These are phyloP conservation scores for Paracorniculantispora psalliotae DNA, from an alignment of 2,329 filamentous ascomycete genomes.

Conservation along the genomic window DNA sequence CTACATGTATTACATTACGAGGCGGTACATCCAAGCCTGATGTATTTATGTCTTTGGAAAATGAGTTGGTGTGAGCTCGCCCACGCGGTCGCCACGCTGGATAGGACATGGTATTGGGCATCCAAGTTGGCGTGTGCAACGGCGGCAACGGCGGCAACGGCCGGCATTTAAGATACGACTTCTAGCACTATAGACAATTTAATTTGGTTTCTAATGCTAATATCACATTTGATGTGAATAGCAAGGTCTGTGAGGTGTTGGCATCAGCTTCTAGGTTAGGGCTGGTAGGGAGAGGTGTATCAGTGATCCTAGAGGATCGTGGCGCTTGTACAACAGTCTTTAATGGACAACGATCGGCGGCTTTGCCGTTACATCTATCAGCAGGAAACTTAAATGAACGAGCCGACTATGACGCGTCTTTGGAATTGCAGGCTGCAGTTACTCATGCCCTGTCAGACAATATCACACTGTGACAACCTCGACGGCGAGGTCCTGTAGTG, in stretches of 20 bases:
- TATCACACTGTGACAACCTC: background rate
- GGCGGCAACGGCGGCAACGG: no score
- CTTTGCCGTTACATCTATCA: background rate
- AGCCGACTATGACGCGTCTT: background rate
- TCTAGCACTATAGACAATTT: no score
- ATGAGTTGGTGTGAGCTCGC: no score
- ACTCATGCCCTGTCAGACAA: background rate
- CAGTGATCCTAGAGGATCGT: background rate
- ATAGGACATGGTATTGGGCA: no score
- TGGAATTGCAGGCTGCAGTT: background rate
- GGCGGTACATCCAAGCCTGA: background rate
- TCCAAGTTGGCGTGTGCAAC: no score
- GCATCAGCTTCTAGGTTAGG: background rate
- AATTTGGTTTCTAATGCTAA: no score
- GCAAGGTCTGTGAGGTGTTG: background rate
- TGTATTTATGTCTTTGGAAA: background rate
- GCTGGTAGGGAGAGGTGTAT: background rate
- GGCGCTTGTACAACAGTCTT: background rate
- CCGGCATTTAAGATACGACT: no score
- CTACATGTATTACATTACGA: background rate
- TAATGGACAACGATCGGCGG: background rate
- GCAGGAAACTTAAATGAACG: background rate
- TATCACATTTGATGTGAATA: no score
- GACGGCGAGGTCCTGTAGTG: no score
- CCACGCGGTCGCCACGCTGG: no score